Evolutionary conservation across 2,329 filamentous ascomycete species (phyloP).

Genomic region (Monilinia polystroma): DNA sequence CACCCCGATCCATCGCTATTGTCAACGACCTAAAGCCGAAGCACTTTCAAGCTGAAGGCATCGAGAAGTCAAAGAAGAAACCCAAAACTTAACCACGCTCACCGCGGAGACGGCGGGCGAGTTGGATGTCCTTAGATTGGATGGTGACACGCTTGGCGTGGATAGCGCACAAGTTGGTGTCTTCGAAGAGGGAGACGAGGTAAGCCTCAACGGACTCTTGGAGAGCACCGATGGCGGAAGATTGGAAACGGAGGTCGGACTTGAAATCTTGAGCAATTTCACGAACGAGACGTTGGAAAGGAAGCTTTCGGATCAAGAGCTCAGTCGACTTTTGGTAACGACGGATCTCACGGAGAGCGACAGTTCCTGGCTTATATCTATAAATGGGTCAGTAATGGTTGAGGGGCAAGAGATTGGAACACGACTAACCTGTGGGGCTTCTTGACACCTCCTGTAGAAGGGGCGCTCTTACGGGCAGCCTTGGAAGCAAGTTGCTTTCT

Average conservation of each 20-base stretch:
- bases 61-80: conserved; percentile 23
- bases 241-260: conserved; percentile 96
- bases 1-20: conserved; percentile 26
- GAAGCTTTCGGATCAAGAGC: conserved; percentile 93
- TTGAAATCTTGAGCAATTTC: conserved; percentile 97
- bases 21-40: conserved; percentile 23
- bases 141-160: conserved; percentile 99
- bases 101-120: conserved; percentile 90
- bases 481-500: conserved; percentile 98
- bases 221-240: conserved; percentile 92
- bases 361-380: conserved; percentile 86
- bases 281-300: conserved; percentile 95
- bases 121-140: conserved; percentile 81
- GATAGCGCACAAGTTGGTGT: conserved; percentile 97
- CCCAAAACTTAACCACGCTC: conserved; percentile 71
- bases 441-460: conserved; percentile 65
- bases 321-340: conserved; percentile 98
- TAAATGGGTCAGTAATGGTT: conserved; percentile 45
- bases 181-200: conserved; percentile 96
- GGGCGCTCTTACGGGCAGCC: conserved; percentile 96
- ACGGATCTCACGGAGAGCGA: conserved; percentile 97
- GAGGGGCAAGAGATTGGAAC: background rate
- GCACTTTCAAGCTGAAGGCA: conserved; percentile 27
- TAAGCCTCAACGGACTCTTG: conserved; percentile 99
- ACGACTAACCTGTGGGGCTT: conserved; percentile 20